Evolutionary conservation across 495 filamentous ascomycete species (phyloP).

Genomic region (Hypoxylon rickii): DNA sequence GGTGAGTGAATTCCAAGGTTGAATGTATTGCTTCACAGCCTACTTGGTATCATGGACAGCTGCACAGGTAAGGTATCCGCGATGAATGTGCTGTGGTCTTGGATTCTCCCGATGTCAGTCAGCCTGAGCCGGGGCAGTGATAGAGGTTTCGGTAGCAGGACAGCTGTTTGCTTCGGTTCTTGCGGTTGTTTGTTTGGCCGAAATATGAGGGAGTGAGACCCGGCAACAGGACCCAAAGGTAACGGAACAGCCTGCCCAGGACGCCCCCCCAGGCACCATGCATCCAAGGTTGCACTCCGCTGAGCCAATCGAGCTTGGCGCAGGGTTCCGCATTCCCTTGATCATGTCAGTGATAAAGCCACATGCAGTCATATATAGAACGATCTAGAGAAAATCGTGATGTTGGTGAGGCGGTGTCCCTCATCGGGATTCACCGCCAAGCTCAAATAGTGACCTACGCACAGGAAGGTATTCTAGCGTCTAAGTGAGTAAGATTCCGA

Average conservation of each 20-base stretch:
- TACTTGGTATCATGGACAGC: no score
- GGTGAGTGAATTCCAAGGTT: no score
- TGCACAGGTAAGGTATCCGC: no score
- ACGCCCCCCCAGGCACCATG: conserved; percentile 24
- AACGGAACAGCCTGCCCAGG: background rate
- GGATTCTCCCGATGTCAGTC: background rate
- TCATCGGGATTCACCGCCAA: conserved; percentile 32
- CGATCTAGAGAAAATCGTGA: conserved; percentile 27
- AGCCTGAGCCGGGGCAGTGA: conserved; percentile 10
- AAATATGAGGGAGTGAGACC: conserved; percentile 11
- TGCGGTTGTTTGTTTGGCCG: conserved; percentile 36
- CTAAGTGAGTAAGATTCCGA: conserved; percentile 19
- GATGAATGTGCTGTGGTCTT: no score
- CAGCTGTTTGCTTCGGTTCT: conserved; percentile 25
- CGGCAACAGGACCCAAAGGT: conserved; percentile 3
- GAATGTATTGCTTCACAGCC: no score
- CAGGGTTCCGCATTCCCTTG: conserved; percentile 25
- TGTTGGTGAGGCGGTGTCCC: conserved; percentile 18
- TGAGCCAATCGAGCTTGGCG: conserved; percentile 28
- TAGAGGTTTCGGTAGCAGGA: conserved; percentile 9
- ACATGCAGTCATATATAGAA: conserved; percentile 28
- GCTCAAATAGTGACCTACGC: no score
- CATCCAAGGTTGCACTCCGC: conserved; percentile 25
- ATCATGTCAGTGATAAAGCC: conserved; percentile 35
- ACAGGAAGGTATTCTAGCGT: background rate